These are phyloP conservation scores for Filosporella fistucella DNA, from an alignment of 495 filamentous ascomycete species.

Conservation along the genomic window DNA sequence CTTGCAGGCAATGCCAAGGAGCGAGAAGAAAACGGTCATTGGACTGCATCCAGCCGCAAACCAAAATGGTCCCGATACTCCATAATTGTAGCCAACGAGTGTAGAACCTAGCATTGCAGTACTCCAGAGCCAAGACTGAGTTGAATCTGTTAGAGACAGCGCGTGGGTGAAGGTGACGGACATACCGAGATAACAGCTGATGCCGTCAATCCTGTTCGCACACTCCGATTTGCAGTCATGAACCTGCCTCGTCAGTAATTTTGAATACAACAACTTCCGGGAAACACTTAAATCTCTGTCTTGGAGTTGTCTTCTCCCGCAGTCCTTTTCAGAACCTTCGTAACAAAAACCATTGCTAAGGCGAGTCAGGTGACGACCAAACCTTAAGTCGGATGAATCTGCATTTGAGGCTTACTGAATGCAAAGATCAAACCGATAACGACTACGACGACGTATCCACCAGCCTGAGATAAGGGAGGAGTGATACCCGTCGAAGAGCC, in stretches of 20 bases:
- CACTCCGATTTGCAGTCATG: constrained; percentile 86
- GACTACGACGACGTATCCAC: constrained; percentile 80
- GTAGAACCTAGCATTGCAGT: constrained; percentile 77
- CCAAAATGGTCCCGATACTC: constrained; percentile 90
- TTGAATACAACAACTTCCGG: too few species aligned
- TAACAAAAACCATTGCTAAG: too few species aligned
- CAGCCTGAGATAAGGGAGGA: constrained; percentile 60
- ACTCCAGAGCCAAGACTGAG: constrained; percentile 93
- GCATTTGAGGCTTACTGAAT: too few species aligned
- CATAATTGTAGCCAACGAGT: constrained; percentile 83
- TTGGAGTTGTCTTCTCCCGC: too few species aligned
- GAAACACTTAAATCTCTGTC: too few species aligned
- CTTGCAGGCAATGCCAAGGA: constrained; percentile 96
- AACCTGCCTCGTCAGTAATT: too few species aligned
- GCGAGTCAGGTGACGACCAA: constrained; percentile 50
- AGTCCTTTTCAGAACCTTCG: too few species aligned
- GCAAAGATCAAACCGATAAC: constrained; percentile 73
- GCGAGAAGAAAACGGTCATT: constrained; percentile 70
- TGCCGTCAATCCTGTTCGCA: constrained; percentile 88
- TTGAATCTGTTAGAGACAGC: too few species aligned
- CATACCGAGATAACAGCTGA: constrained; percentile 90
- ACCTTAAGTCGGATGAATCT: too few species aligned
- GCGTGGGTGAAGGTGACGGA: too few species aligned
- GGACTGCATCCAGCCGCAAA: constrained; percentile 56
- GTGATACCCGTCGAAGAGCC: too few species aligned